phyloP scores from a whole-genome alignment of 208 protist species.

The Trypanosoma congolense region DNA sequence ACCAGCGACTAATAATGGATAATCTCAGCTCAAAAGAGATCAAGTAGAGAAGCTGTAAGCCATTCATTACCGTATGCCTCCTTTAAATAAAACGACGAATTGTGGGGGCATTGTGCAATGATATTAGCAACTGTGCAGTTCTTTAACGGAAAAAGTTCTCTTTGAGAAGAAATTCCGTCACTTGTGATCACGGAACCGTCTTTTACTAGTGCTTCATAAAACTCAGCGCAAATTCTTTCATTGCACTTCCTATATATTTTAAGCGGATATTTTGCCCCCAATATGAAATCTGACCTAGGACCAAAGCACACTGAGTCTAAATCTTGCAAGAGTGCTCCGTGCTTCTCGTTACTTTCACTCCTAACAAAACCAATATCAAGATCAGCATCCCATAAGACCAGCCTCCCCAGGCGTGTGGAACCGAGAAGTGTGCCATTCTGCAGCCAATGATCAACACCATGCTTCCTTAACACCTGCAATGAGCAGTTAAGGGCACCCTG shows the following conservation, averaged over 20 bases:
- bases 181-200: conserved; percentile 32
- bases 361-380: conserved; percentile 58
- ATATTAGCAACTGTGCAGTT: conserved; percentile 55
- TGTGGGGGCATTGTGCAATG: conserved; percentile 47
- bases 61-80: conserved; percentile 70
- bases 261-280: conserved; percentile 27
- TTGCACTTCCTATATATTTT: conserved; percentile 70
- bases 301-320: conserved; percentile 56
- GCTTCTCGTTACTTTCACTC: background rate
- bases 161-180: conserved; percentile 33
- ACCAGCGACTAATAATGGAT: background rate
- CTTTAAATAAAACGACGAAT: conserved; percentile 53
- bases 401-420: conserved; percentile 47
- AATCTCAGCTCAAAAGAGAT: conserved; percentile 42
- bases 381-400: conserved; percentile 84
- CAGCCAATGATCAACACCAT: conserved; percentile 48
- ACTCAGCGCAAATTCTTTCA: conserved; percentile 68
- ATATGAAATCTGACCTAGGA: conserved; percentile 21
- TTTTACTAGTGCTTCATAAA: conserved; percentile 43
- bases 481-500: conserved; percentile 56
- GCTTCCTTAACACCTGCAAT: conserved; percentile 31
- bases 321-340: conserved; percentile 14
- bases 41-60: conserved; percentile 52
- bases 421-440: conserved; percentile 80
- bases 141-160: conserved; percentile 54